A percentile compares a stretch with the other conserved stretches of the same genome.
Evolutionary conservation across 345 rosid species (phyloP).

Genomic region (Acer yangbiense): DNA sequence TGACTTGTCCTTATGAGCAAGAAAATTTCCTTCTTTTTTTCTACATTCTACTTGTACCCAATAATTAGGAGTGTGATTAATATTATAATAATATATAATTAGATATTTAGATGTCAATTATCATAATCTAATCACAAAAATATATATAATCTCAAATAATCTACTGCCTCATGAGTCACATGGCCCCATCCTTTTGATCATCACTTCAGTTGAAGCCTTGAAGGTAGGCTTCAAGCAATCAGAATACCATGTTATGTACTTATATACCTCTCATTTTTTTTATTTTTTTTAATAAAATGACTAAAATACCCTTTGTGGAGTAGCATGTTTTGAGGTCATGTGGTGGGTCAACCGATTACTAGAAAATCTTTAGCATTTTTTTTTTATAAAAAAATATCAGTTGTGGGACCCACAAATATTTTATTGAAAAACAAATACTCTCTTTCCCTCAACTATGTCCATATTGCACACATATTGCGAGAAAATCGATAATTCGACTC

Average conservation of each 20-base stretch:
- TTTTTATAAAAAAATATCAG: not conserved
- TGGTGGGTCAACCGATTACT: conserved; percentile 17
- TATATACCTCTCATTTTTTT: not conserved
- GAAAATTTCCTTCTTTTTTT: not conserved
- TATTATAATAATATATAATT: no score
- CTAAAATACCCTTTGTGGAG: conserved; percentile 24
- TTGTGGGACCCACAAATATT: conserved; percentile 20
- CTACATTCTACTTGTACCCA: not conserved
- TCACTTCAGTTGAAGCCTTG: conserved; percentile 10
- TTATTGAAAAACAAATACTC: not conserved
- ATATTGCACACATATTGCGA: no score
- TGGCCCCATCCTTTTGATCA: conserved; percentile 16
- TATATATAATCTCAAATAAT: not conserved
- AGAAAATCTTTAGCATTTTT: conserved; percentile 1
- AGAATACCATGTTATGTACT: not conserved
- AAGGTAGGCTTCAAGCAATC: no score
- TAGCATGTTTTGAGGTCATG: not conserved
- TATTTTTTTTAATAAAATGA: not conserved
- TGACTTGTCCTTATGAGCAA: not conserved
- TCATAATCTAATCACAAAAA: conserved; percentile 36
- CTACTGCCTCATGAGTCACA: not conserved
- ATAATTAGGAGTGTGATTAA: not conserved
- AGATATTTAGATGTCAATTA: conserved; percentile 10
- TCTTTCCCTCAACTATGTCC: no score
- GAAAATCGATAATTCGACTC: no score